These are phyloP conservation scores for Leucocoprinus leucothites DNA, from an alignment of 768 basidiomycete species.

Conservation along the genomic window DNA sequence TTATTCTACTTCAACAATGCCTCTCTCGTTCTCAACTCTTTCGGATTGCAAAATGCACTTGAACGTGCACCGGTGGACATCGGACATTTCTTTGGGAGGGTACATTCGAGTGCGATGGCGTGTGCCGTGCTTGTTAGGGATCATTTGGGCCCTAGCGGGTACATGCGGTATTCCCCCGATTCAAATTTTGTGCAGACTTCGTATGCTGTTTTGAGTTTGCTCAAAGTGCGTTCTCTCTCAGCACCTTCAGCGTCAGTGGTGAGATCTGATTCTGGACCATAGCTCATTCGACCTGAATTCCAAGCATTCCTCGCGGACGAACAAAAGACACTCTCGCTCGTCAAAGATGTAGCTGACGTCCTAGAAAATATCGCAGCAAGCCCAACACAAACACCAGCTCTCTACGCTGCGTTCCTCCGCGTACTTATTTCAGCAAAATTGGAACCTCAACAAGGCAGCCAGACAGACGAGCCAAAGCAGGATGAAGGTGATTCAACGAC, in stretches of 20 bases:
- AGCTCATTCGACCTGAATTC: constrained; percentile 82
- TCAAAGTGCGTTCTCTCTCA: constrained; percentile 48
- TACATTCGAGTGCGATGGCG: constrained; percentile 66
- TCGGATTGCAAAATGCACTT: constrained; percentile 94
- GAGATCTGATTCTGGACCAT: constrained; percentile 6
- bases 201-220: no score
- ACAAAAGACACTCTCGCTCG: constrained; percentile 63
- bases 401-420: constrained; percentile 82
- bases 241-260: background rate
- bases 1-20: constrained; percentile 85
- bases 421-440: constrained; percentile 64
- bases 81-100: constrained; percentile 81
- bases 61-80: constrained; percentile 73
- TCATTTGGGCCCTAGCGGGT: constrained; percentile 72
- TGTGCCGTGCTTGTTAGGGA: constrained; percentile 76
- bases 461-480: constrained; percentile 17
- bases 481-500: background rate
- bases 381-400: constrained; percentile 81
- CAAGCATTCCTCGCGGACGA: constrained; percentile 73
- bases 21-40: constrained; percentile 88
- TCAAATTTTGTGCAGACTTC: no score
- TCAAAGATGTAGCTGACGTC: constrained; percentile 77
- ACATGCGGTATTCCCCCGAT: constrained; percentile 79
- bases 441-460: constrained; percentile 19
- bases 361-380: constrained; percentile 78